Evolutionary conservation across 78 protist species (phyloP).

Genomic region (slime mould (Dictyostelium discoideum)): dicty_2.7 NC_007090.3:4821001-4821500

Average conservation of each 20-base stretch:
- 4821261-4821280: neutral
- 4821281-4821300: neutral
- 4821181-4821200: slow-evolving; percentile 52
- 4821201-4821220: slow-evolving; percentile 62
- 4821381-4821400: too few species aligned
- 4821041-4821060: slow-evolving; percentile 88
- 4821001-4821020: slow-evolving; percentile 60
- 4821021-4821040: slow-evolving; percentile 69
- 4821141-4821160: neutral
- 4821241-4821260: neutral
- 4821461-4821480: too few species aligned
- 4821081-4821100: neutral
- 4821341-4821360: neutral
- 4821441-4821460: too few species aligned
- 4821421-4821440: too few species aligned
- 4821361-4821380: too few species aligned
- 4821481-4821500: too few species aligned
- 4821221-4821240: slow-evolving; percentile 38
- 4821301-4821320: too few species aligned
- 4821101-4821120: neutral
- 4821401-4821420: too few species aligned
- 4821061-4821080: slow-evolving; percentile 73
- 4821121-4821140: neutral
- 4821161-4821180: slow-evolving; percentile 17
- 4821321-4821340: too few species aligned